Percentiles rank a stretch among this genome's conserved stretches.
Evolutionary conservation across 2,329 filamentous ascomycete genomes (phyloP).

Genomic region (Fusarium sp.): DNA sequence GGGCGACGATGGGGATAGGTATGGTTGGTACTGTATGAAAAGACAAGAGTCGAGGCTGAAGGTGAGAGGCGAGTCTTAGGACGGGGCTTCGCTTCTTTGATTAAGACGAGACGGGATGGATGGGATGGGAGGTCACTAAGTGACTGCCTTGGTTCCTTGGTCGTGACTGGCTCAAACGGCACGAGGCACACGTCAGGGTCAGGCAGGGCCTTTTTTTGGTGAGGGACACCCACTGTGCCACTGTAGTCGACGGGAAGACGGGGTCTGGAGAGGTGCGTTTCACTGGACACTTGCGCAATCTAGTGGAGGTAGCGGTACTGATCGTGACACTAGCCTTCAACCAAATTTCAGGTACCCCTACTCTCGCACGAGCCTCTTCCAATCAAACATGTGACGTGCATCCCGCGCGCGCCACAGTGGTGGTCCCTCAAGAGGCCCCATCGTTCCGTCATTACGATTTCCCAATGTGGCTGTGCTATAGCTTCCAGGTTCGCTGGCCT

Average conservation of each 20-base stretch:
- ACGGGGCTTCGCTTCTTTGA: slow-evolving; percentile 40
- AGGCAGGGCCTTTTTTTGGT: slow-evolving; percentile 41
- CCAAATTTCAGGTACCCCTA: background rate
- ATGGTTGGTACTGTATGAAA: slow-evolving; percentile 11
- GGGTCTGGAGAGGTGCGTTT: slow-evolving; percentile 24
- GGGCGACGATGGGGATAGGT: slow-evolving; percentile 18
- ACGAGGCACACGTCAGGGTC: slow-evolving; percentile 46
- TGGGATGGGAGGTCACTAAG: slow-evolving; percentile 36
- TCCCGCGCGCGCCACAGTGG: slow-evolving; percentile 25
- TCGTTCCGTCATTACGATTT: slow-evolving; percentile 27
- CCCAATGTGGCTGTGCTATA: slow-evolving; percentile 45
- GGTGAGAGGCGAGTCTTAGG: slow-evolving; percentile 40
- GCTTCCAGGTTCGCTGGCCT: slow-evolving; percentile 50
- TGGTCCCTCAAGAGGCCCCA: slow-evolving; percentile 3
- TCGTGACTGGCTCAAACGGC: slow-evolving; percentile 38
- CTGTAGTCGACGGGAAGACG: slow-evolving; percentile 34
- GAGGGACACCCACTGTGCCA: slow-evolving; percentile 35
- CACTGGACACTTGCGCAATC: slow-evolving; percentile 17
- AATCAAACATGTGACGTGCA: slow-evolving; percentile 37
- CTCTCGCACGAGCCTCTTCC: slow-evolving; percentile 16
- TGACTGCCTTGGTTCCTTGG: slow-evolving; percentile 40
- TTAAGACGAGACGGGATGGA: slow-evolving; percentile 37
- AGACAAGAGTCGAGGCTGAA: slow-evolving; percentile 40
- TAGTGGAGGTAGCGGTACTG: slow-evolving; percentile 6
- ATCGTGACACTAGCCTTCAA: too few species aligned